Conservation (phyloP, 2,329 filamentous ascomycete genomes). For the Talaromyces islandicus region DNA sequence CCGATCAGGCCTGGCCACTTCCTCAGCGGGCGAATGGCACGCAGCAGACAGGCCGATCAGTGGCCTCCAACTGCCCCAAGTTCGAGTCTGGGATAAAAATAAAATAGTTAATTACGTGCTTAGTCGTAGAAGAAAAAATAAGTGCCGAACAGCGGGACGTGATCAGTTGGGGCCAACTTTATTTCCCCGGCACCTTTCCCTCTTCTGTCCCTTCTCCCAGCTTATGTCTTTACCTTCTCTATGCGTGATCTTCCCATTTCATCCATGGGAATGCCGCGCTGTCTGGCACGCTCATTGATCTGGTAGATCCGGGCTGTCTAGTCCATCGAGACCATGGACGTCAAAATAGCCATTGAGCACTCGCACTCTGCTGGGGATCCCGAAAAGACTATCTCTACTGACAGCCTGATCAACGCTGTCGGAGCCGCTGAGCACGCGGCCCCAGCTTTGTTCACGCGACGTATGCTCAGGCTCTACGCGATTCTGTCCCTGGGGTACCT, state of each 20-base stretch:
- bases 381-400: neutral
- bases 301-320: neutral
- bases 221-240: neutral
- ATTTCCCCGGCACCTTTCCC: neutral
- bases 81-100: neutral
- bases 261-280: neutral
- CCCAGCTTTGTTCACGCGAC: conserved; percentile 2
- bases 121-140: neutral
- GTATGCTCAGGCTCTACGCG: conserved; percentile 7
- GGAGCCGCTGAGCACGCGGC: neutral
- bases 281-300: neutral
- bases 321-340: neutral
- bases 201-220: neutral
- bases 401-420: neutral
- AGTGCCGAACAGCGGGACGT: neutral
- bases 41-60: neutral
- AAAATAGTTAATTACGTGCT: too few species aligned
- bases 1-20: neutral
- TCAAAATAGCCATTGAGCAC: neutral
- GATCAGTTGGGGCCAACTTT: neutral
- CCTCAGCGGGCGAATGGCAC: neutral
- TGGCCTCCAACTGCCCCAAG: neutral
- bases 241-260: neutral
- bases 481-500: conserved; percentile 8
- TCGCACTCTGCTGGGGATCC: neutral